Evolutionary conservation across 768 basidiomycete genomes (phyloP), one percentile per base, ranked within the genome.

Genomic region (Suillus clintonianus): DNA sequence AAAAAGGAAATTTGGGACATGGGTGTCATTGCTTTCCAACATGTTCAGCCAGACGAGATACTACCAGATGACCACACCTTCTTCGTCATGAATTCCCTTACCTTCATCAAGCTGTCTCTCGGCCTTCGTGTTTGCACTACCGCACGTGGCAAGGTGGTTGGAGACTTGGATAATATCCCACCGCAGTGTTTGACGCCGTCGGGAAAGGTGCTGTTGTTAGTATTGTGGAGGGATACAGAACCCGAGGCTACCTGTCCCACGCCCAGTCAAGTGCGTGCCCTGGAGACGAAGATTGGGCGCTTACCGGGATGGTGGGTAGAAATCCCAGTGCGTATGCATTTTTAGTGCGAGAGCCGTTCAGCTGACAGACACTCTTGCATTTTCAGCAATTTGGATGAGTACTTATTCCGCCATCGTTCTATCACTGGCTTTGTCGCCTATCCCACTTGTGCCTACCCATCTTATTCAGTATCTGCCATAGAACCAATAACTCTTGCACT

Each of bases 221-320:
- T n/a, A n/a, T n/a, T n/a, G n/a, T n/a, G n/a, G n/a, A n/a, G n/a
- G n/a, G n/a, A n/a, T n/a, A n/a, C n/a, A n/a, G n/a, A n/a, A n/a
- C n/a, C n/a, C n/a, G n/a, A n/a, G n/a, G n/a, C n/a, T n/a, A n/a
- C n/a, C n/a, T n/a, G n/a, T n/a, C n/a, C n/a, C n/a, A n/a, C n/a
- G n/a, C n/a, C n/a, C n/a, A n/a, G n/a, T n/a, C n/a, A n/a, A 36
- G 50, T 34, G 27, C 39, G 13, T 27, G 14, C n/a, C 32, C 4
- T 60, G 34, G 37, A 27, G 59, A 11, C 27, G n/a, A 60, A 59
- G 24, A 48, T 60, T 36, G 8, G 27, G 19, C 59, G 50, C 47
- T 34, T 55, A 47, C 41, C 61, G 3, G 42, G 59, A 27, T 50
- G 59, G 59, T 50, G 59, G 45, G 45, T 60, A 3, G 45, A 50